Evolutionary conservation across 1,284 basidiomycete species (phyloP).

Genomic region (Ganoderma resinaceum): DNA sequence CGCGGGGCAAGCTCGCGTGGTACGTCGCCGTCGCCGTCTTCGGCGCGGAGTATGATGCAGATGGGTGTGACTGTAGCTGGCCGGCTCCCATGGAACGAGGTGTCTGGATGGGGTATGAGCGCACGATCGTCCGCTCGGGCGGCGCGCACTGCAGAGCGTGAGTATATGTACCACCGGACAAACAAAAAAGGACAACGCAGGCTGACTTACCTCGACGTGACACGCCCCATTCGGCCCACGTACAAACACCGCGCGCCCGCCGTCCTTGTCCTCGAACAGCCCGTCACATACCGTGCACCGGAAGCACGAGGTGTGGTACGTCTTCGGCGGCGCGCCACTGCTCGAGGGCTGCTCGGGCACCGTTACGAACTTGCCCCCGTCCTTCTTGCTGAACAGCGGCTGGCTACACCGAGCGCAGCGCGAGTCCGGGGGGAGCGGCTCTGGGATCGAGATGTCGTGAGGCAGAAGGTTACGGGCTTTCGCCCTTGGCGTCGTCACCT

Average conservation of each 20-base stretch:
- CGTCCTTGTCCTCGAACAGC: conserved; percentile 64
- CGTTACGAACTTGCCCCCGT: conserved; percentile 68
- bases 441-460: conserved; percentile 33
- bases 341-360: conserved; percentile 61
- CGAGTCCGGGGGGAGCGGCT: conserved; percentile 36
- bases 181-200: conserved; percentile 6
- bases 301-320: conserved; percentile 79
- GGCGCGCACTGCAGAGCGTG: conserved; percentile 62
- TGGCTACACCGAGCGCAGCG: conserved; percentile 63
- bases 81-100: conserved; percentile 34
- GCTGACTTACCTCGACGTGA: conserved; percentile 65
- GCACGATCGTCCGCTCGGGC: conserved; percentile 51
- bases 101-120: conserved; percentile 39
- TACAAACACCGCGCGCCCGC: conserved; percentile 72
- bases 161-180: conserved; percentile 13
- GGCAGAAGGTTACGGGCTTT: conserved; percentile 31
- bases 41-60: conserved; percentile 20
- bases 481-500: conserved; percentile 33
- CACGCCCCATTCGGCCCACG: conserved; percentile 69
- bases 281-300: conserved; percentile 70
- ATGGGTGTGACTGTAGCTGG: conserved; percentile 7
- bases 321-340: conserved; percentile 52
- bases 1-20: conserved; percentile 49
- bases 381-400: conserved; percentile 61
- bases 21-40: conserved; percentile 37